Percentiles rank a stretch among this genome's conserved stretches.
These are phyloP conservation scores for Pachysandra terminalis DNA, from an alignment of 164 flowering plant genomes.

Conservation along the genomic window DNA sequence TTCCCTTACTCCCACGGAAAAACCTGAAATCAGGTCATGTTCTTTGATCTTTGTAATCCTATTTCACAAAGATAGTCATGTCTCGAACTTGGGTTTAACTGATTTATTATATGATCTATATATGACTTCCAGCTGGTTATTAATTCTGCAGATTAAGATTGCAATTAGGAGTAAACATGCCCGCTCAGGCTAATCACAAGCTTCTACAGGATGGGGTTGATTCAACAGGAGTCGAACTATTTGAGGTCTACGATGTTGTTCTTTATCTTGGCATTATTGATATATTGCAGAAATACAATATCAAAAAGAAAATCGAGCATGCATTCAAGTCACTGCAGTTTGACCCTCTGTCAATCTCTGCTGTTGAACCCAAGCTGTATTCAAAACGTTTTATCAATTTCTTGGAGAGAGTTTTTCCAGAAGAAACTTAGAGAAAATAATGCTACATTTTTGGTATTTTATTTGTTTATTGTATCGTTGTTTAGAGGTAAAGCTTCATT, in stretches of 20 bases:
- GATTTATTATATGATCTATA: not conserved
- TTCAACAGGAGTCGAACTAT: constrained; percentile 48
- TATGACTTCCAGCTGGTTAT: not conserved
- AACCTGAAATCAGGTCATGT: no score
- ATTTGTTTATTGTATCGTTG: not conserved
- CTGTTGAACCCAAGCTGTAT: constrained; percentile 68
- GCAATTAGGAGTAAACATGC: constrained; percentile 95
- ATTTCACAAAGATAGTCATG: not conserved
- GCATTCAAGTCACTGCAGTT: constrained; percentile 62
- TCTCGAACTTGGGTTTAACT: not conserved
- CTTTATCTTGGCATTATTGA: constrained; percentile 91
- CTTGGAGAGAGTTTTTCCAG: constrained; percentile 67
- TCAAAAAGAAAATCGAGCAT: constrained; percentile 77
- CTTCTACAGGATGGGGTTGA: constrained; percentile 33
- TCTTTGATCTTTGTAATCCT: no score
- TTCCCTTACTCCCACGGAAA: no score
- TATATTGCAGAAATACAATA: constrained; percentile 79
- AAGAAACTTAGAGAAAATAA: constrained; percentile 22
- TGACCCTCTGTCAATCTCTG: constrained; percentile 74
- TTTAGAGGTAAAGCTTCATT: constrained; percentile 4
- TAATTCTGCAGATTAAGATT: constrained; percentile 55
- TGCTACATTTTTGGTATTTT: not conserved
- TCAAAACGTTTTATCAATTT: constrained; percentile 68
- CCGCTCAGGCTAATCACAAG: constrained; percentile 76
- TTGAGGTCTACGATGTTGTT: constrained; percentile 86